These are phyloP conservation scores for Elsinoe fawcettii DNA, from an alignment of 2,329 filamentous ascomycete genomes.

Conservation along the genomic window DNA sequence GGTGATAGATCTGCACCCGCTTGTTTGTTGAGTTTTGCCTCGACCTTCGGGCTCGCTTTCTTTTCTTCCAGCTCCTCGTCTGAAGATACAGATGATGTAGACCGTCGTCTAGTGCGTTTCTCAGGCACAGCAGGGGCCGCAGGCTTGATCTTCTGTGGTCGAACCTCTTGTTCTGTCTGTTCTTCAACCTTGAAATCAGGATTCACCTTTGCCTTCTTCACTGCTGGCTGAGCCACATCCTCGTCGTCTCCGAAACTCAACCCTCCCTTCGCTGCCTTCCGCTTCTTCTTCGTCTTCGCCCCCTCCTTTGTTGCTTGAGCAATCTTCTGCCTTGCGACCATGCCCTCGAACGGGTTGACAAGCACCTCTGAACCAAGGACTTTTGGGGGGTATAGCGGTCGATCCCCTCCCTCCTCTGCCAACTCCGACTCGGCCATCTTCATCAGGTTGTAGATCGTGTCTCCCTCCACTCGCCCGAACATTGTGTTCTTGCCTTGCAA, in stretches of 20 bases:
- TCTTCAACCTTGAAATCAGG: conserved; percentile 57
- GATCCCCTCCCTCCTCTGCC: conserved; percentile 64
- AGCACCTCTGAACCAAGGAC: conserved; percentile 67
- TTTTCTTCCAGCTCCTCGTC: conserved; percentile 16
- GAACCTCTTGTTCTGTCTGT: conserved; percentile 23
- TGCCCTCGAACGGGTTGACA: conserved; percentile 74
- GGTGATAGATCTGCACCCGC: conserved; percentile 19
- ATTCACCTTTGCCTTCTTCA: conserved; percentile 74
- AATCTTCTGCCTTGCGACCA: conserved; percentile 60
- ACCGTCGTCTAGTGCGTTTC: conserved; percentile 19
- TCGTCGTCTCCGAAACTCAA: conserved; percentile 69
- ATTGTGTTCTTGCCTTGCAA: conserved; percentile 84
- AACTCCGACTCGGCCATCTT: conserved; percentile 88
- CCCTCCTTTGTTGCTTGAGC: conserved; percentile 43
- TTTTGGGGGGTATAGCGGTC: conserved; percentile 77
- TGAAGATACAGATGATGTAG: conserved; percentile 20
- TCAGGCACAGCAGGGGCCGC: conserved; percentile 22
- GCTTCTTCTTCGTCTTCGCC: conserved; percentile 40
- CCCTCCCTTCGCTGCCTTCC: conserved; percentile 65
- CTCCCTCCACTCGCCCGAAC: conserved; percentile 84
- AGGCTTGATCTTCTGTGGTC: conserved; percentile 20
- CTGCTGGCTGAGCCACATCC: conserved; percentile 49
- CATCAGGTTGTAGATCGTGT: conserved; percentile 91
- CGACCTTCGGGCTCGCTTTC: conserved; percentile 2
- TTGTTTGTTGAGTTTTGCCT: background rate